Base-by-base conservation (phyloP, 2,329 filamentous ascomycete genomes). In the Zymoseptoria passerinii region DNA sequence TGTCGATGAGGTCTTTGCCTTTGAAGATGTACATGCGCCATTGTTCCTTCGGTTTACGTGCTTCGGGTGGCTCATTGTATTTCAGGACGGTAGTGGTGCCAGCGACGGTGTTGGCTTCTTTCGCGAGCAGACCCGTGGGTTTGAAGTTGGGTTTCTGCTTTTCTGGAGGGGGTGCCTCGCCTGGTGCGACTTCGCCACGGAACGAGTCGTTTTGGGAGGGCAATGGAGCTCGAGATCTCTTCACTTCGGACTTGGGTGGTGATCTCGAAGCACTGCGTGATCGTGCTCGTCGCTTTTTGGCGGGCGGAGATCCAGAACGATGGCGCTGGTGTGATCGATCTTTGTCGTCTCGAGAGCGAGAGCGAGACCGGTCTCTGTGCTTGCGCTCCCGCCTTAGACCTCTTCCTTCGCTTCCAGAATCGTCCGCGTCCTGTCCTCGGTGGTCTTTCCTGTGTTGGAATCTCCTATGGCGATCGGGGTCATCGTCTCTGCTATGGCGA, bases 11-110 rank as follows among this genome's bases (percentile, higher is more conserved):
- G 58, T 91, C 88, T 28, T 82, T 76, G 28, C 81, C 74, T 70
- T 96, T 96, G 81, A 99, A 99, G 20, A 96, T 83, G 71, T 95
- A 97, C 52, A 99, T 78, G 60, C 89, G 89, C 92, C 92, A 99
- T 58, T 83, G 77, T 65, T 94, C 85, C 56, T 84, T 86, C 0
- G 94, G 90, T 67, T 96, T 96, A 59, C 94, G 88, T 53, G 92
- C 90, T 77, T 99, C 94, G 9, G 90, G 78, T 1, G 94, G 94
- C 74, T 99, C 94, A 76, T 96, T 89, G 74, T 99, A 99, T 77
- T 97, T 97, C 52, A 99, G 82, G 2, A 90, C 84, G 56, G 96
- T 85, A 20, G 82, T 81, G 3, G 85, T 87, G 58, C 89, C 90
- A 8, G 83, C 83, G 62, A 95, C 85, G 7, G 84, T 84, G 72